phyloP scores from a whole-genome alignment of 2,329 filamentous ascomycete species.

The Talaromyces funiculosus region DNA sequence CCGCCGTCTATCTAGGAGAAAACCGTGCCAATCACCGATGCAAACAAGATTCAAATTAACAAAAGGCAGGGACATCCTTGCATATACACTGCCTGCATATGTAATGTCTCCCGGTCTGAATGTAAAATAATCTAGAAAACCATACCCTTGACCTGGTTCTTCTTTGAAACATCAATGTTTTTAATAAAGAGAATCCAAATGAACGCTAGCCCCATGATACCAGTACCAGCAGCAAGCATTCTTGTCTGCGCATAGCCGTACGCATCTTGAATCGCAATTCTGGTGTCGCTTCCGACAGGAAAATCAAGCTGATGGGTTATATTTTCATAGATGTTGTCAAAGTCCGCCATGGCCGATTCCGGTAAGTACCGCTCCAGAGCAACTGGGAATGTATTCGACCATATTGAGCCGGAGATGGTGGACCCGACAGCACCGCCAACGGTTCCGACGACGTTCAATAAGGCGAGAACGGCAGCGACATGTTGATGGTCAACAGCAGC shows the following conservation, averaged over 20 bases:
- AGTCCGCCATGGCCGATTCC: slow-evolving; percentile 9
- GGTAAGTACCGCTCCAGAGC: slow-evolving; percentile 37
- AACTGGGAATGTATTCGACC: slow-evolving; percentile 26
- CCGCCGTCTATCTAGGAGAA: background rate
- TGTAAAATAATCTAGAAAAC: slow-evolving; percentile 50
- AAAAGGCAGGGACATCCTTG: too few species aligned
- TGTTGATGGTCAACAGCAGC: slow-evolving; percentile 48
- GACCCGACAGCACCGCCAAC: slow-evolving; percentile 30
- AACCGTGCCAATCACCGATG: too few species aligned
- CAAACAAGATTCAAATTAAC: too few species aligned
- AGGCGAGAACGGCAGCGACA: slow-evolving; percentile 48
- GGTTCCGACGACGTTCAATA: slow-evolving; percentile 31
- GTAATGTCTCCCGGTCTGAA: too few species aligned
- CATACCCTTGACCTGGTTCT: slow-evolving; percentile 45
- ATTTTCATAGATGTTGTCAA: background rate
- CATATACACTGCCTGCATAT: too few species aligned
- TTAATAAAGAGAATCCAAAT: slow-evolving; percentile 42
- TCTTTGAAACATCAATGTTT: slow-evolving; percentile 43
- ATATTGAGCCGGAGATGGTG: slow-evolving; percentile 29
- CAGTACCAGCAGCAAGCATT: slow-evolving; percentile 35
- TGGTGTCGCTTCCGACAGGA: slow-evolving; percentile 34
- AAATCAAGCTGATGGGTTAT: slow-evolving; percentile 24
- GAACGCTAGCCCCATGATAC: slow-evolving; percentile 18
- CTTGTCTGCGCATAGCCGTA: slow-evolving; percentile 45
- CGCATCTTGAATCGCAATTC: slow-evolving; percentile 42